A percentile compares a stretch with the other conserved stretches of the same genome.
Conservation (phyloP, 768 basidiomycete species). For the Termitomyces sp. region DNA sequence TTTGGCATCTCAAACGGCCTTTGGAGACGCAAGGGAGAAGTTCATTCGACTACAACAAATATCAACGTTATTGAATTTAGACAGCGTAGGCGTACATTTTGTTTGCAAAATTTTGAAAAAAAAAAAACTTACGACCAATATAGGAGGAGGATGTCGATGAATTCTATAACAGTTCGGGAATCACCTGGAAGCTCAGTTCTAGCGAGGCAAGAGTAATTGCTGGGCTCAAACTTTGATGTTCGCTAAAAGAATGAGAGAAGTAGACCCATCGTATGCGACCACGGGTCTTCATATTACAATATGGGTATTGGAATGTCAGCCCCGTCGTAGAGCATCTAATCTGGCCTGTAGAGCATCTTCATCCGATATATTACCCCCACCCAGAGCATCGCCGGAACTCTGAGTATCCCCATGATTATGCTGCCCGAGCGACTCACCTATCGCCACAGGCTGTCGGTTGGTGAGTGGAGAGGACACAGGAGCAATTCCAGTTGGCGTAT, state of each 20-base stretch:
- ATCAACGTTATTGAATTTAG: constrained; percentile 86
- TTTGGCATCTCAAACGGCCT: constrained; percentile 83
- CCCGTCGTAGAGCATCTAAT: constrained; percentile 81
- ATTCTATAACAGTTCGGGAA: constrained; percentile 91
- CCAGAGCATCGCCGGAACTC: constrained; percentile 32
- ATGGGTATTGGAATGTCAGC: constrained; percentile 31
- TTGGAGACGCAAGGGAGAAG: constrained; percentile 90
- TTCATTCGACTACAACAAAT: constrained; percentile 92
- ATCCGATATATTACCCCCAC: constrained; percentile 52
- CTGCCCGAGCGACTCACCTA: constrained; percentile 62
- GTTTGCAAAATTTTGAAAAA: background rate
- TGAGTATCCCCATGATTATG: constrained; percentile 21
- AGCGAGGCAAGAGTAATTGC: constrained; percentile 74
- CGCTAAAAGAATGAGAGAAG: background rate
- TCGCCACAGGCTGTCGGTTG: constrained; percentile 75
- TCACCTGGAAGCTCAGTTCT: constrained; percentile 78
- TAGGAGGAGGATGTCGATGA: constrained; percentile 95
- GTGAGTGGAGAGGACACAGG: constrained; percentile 54
- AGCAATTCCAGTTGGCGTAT: constrained; percentile 75
- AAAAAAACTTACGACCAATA: background rate
- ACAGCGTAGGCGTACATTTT: constrained; percentile 46
- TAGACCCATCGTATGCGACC: background rate
- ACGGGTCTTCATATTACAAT: constrained; percentile 2
- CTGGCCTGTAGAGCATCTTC: constrained; percentile 94
- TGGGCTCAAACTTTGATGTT: constrained; percentile 45